Evolutionary conservation across 129 eudicot species (phyloP).

Genomic region (Heracleum sosnowskyi): DNA sequence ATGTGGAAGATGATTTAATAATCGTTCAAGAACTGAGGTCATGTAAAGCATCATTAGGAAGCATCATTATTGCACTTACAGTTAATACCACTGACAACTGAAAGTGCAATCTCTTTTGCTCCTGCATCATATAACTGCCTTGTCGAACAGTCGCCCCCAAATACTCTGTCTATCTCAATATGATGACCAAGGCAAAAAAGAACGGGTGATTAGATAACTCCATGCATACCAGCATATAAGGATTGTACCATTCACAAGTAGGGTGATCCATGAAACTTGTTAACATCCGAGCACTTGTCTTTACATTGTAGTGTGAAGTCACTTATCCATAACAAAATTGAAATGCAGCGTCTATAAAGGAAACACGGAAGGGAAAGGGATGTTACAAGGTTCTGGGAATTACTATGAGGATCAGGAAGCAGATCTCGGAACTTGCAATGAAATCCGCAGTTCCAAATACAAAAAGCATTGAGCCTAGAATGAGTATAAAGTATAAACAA

Average conservation of each 20-base stretch:
- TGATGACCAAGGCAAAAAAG: constrained; percentile 15
- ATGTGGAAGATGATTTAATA: constrained; percentile 7
- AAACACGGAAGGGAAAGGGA: too few species aligned
- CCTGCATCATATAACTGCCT: constrained; percentile 90
- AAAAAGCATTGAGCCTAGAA: too few species aligned
- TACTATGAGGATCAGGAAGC: too few species aligned
- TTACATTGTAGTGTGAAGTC: not conserved
- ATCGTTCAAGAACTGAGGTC: not conserved
- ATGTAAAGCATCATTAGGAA: not conserved
- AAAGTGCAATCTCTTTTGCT: constrained; percentile 85
- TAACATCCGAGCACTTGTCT: not conserved
- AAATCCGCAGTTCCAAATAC: too few species aligned
- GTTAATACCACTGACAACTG: constrained; percentile 93
- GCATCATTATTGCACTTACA: constrained; percentile 42
- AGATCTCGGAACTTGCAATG: too few species aligned
- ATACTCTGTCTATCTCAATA: constrained; percentile 70
- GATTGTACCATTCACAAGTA: not conserved
- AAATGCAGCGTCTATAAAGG: too few species aligned
- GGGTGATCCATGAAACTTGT: not conserved
- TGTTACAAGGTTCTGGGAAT: too few species aligned
- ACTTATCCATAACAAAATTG: not conserved
- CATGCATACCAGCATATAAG: not conserved
- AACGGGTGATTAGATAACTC: not conserved
- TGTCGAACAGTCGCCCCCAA: constrained; percentile 76
- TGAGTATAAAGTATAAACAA: not conserved